Conservation (phyloP, 2,329 filamentous ascomycete species). For the Hirsutella minnesotensis region DNA sequence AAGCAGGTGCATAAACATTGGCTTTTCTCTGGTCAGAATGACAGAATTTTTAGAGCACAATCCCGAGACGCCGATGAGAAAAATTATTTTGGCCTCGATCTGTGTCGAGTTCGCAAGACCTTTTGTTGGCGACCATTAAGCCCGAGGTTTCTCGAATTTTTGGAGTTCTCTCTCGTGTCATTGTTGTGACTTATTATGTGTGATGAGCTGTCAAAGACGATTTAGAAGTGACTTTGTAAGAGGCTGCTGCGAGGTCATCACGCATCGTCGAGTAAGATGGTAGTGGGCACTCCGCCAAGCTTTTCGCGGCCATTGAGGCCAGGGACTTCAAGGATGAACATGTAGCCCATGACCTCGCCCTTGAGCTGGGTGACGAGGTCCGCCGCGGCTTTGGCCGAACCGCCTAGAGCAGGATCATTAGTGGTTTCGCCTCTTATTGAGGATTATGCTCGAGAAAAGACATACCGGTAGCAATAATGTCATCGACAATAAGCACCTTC, state of each 20-base stretch:
- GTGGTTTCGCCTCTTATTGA: background rate
- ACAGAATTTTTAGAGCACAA: too few relatives aligned
- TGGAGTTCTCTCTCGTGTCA: too few relatives aligned
- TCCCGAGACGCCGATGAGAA: too few relatives aligned
- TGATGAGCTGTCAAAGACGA: too few relatives aligned
- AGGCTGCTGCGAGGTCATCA: slow-evolving; percentile 11
- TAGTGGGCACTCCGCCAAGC: slow-evolving; percentile 65
- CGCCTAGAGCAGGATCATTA: slow-evolving; percentile 43
- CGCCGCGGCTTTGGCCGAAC: slow-evolving; percentile 79
- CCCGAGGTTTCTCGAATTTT: too few relatives aligned
- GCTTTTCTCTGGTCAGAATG: too few relatives aligned
- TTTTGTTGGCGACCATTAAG: too few relatives aligned
- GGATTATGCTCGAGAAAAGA: slow-evolving; percentile 8
- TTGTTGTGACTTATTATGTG: too few relatives aligned
- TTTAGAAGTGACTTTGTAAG: too few relatives aligned
- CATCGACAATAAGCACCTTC: slow-evolving; percentile 87
- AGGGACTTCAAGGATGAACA: slow-evolving; percentile 93
- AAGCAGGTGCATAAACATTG: too few relatives aligned
- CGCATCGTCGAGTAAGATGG: slow-evolving; percentile 61
- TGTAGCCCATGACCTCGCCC: slow-evolving; percentile 73
- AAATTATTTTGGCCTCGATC: too few relatives aligned
- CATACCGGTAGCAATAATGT: slow-evolving; percentile 96
- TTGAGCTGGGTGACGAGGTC: slow-evolving; percentile 78
- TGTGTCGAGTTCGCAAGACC: too few relatives aligned
- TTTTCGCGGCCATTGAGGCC: slow-evolving; percentile 87